Evolutionary conservation across 306 rosid genomes (phyloP), one percentile per base, ranked within the genome.

Genomic region (Cucurbita argyrosperma): DNA sequence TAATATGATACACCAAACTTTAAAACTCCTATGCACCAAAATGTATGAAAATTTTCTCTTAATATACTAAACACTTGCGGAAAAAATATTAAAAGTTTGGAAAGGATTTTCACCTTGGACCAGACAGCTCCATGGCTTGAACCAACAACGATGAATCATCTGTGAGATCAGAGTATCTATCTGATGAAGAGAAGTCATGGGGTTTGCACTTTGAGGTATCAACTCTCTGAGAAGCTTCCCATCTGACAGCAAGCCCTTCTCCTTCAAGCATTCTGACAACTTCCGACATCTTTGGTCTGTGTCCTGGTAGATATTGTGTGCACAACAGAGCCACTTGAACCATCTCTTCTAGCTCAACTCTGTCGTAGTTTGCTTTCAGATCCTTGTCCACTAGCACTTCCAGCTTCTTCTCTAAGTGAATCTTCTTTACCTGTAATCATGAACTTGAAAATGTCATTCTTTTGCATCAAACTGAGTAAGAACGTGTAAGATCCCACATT

Each of bases 61-160:
- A 26, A 68, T 68, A 46, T 67, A 69, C 74, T 49, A 8, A 69
- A 69, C 74, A 26, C 74, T 69, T 69, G 8, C 11, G 11, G 19
- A 43, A 66, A 7, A 23, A 23, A 30, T 50, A 35, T 50, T 8
- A 50, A 46, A 11, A 10, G 47, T 49, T 30, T 10, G 13, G 35
- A 70, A 71, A 30, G 46, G 10, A 35, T 21, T 23, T 72, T 89
- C 89, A 92, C 70, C 98, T 82, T 40, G 98, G 98, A 66, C 98
- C 98, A 13, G 98, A 93, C 61, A 93, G 97, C 76, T 93, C 98
- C 97, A 93, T 93, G 76, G 96, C 98, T 83, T 93, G 97, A 35
- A 90, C 98, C 53, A 93, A 78, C 72, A 93, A 77, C 7, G 93
- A 83, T 71, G 98, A 93, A 67, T 93, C 98, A 47, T 93, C 98